Evolutionary conservation across 2,329 filamentous ascomycete species (phyloP), one percentile per base, ranked within the genome.

Genomic region (Hypoxylon sp.): DNA sequence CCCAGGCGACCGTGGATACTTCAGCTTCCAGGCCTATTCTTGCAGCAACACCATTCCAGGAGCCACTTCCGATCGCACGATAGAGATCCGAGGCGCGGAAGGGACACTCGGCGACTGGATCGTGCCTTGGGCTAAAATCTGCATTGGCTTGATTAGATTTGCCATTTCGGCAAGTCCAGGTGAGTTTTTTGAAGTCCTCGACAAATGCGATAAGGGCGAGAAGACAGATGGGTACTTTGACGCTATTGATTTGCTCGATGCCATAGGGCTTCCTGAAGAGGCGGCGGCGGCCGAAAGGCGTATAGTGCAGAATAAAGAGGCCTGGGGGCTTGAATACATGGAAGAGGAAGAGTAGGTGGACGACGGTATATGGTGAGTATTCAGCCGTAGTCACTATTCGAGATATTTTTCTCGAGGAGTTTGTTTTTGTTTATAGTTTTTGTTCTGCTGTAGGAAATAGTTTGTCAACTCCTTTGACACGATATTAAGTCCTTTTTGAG

Each of bases 191-290:
- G 17, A 58, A 2, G 56, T 75, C 0, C 4, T 77, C 1, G n/a
- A 7, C 1, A 71, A 67, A 7, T 75, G 73, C 31, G 70, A 73
- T 1, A 7, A 80, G 1, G 83, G 83, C 0, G 79, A 82, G 61
- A 84, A 83, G 66, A 83, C 84, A 66, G 83, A 84, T 0, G 79
- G 80, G 0, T 74, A 71, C 2, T 76, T 74, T 58, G 75, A 77
- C 19, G 54, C 72, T 13, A 58, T 76, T 8, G 75, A 76, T 48
- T 35, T 77, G 4, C 65, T 76, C 5, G 67, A 74, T 10, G 71
- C 74, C 13, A 52, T 76, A 0, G 72, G 72, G 0, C 68, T 76
- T 2, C 67, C 67, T 1, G 71, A 69, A 2, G 74, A 76, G 54
- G 74, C 75, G 0, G 61, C 29, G 1, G 27, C 54, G 6, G 74